phyloP scores from a whole-genome alignment of 2,329 filamentous ascomycete species.

The Coniella lustricola region DNA sequence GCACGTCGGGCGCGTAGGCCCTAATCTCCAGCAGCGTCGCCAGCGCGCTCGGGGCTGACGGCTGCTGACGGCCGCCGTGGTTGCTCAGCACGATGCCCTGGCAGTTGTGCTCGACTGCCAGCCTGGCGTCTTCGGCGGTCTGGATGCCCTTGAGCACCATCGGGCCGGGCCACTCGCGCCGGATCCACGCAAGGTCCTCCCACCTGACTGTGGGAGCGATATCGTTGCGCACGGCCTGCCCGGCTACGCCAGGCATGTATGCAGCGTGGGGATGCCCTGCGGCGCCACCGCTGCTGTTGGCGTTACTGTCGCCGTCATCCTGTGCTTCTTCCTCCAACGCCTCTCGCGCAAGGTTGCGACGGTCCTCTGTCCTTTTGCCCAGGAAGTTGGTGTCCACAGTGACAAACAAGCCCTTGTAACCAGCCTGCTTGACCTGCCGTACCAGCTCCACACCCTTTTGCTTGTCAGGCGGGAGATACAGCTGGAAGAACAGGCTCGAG shows the following conservation, averaged over 20 bases:
- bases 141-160: conserved; percentile 16
- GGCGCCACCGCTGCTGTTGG: not conserved
- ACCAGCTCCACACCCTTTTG: conserved; percentile 26
- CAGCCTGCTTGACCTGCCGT: conserved; percentile 25
- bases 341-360: conserved; percentile 19
- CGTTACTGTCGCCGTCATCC: not conserved
- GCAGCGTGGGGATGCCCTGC: conserved; percentile 7
- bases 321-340: conserved; percentile 10
- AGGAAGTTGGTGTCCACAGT: conserved; percentile 27
- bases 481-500: conserved; percentile 25
- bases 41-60: conserved; percentile 12
- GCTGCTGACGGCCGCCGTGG: conserved; percentile 15
- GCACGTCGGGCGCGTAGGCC: conserved; percentile 41
- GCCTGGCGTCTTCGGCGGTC: conserved; percentile 15
- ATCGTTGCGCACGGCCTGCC: conserved; percentile 9
- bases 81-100: conserved; percentile 17
- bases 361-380: conserved; percentile 17
- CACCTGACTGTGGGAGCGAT: conserved; percentile 15
- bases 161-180: conserved; percentile 22
- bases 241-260: conserved; percentile 14
- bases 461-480: conserved; percentile 29
- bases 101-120: conserved; percentile 12
- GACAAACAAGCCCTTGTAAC: conserved; percentile 32
- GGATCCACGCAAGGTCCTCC: conserved; percentile 19
- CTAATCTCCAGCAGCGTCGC: conserved; percentile 44